Conservation (phyloP, 2,329 filamentous ascomycete species). For the Penicillium digitatum region DNA sequence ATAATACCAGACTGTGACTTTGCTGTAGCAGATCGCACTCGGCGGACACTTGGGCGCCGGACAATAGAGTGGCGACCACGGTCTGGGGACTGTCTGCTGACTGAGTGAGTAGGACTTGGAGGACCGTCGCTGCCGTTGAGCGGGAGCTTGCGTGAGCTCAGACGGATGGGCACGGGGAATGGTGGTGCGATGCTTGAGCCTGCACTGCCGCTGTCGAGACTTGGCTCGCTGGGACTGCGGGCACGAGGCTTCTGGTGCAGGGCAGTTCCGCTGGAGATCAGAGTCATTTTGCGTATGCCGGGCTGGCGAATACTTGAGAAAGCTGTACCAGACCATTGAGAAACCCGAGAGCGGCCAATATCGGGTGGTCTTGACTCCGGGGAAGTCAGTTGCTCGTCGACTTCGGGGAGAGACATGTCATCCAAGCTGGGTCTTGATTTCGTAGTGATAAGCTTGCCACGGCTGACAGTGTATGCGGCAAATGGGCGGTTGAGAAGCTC, state of each 20-base stretch:
- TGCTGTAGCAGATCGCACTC: constrained; percentile 76
- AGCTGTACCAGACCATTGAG: constrained; percentile 38
- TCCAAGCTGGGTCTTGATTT: constrained; percentile 32
- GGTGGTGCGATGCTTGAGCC: constrained; percentile 57
- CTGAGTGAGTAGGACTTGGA: constrained; percentile 67
- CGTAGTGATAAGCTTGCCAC: constrained; percentile 42
- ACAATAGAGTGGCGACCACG: constrained; percentile 54
- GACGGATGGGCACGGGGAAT: constrained; percentile 84
- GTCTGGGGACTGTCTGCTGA: constrained; percentile 52
- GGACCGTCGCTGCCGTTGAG: constrained; percentile 69
- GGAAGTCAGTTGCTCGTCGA: constrained; percentile 37
- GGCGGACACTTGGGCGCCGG: constrained; percentile 64
- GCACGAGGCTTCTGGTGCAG: constrained; percentile 63
- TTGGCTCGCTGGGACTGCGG: constrained; percentile 46
- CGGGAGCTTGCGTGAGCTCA: constrained; percentile 75
- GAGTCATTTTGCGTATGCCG: constrained; percentile 70
- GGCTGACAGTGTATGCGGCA: constrained; percentile 41
- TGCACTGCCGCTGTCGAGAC: constrained; percentile 39
- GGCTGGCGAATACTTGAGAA: constrained; percentile 47
- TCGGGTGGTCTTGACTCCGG: constrained; percentile 28
- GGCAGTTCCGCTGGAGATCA: constrained; percentile 74
- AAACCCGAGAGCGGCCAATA: constrained; percentile 15
- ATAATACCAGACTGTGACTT: constrained; percentile 56
- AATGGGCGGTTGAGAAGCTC: constrained; percentile 46
- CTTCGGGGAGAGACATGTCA: constrained; percentile 33